These are phyloP conservation scores for Priceomyces haplophilus DNA, from an alignment of 805 yeast genomes.

Conservation along the genomic window DNA sequence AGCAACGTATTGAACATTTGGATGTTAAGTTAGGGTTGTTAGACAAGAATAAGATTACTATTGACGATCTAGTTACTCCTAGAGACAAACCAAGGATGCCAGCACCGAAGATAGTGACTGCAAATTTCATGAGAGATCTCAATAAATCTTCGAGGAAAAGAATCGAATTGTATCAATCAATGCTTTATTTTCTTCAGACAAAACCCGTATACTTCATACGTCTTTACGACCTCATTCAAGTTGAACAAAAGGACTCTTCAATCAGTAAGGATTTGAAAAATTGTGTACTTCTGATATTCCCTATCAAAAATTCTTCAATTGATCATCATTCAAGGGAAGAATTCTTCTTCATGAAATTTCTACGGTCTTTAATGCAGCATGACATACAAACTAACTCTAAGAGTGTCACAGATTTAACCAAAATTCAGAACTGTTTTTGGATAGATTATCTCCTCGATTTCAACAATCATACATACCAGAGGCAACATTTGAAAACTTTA, in stretches of 20 bases:
- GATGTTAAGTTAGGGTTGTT: conserved; percentile 76
- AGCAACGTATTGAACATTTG: conserved; percentile 69
- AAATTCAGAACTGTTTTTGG: conserved; percentile 40
- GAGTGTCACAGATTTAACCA: conserved; percentile 38
- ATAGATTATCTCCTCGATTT: conserved; percentile 41
- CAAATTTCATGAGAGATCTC: conserved; percentile 27
- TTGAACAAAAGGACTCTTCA: conserved; percentile 21
- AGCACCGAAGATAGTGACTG: conserved; percentile 16
- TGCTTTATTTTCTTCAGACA: conserved; percentile 81
- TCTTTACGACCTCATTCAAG: conserved; percentile 40
- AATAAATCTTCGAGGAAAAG: conserved; percentile 47
- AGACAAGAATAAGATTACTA: conserved; percentile 72
- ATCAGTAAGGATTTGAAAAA: conserved; percentile 21
- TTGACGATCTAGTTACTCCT: conserved; percentile 63
- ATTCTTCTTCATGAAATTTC: conserved; percentile 56
- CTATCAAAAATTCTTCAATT: conserved; percentile 28
- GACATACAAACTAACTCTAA: conserved; percentile 32
- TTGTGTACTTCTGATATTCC: conserved; percentile 26
- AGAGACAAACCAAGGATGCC: conserved; percentile 30
- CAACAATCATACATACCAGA: conserved; percentile 47
- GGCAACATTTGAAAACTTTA: conserved; percentile 40
- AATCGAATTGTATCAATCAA: conserved; percentile 67
- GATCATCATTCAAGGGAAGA: conserved; percentile 63
- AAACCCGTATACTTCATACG: conserved; percentile 70
- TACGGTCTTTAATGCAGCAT: conserved; percentile 44